Base-by-base conservation (phyloP, 164 flowering plant species). In the Tinospora cordifolia region DNA sequence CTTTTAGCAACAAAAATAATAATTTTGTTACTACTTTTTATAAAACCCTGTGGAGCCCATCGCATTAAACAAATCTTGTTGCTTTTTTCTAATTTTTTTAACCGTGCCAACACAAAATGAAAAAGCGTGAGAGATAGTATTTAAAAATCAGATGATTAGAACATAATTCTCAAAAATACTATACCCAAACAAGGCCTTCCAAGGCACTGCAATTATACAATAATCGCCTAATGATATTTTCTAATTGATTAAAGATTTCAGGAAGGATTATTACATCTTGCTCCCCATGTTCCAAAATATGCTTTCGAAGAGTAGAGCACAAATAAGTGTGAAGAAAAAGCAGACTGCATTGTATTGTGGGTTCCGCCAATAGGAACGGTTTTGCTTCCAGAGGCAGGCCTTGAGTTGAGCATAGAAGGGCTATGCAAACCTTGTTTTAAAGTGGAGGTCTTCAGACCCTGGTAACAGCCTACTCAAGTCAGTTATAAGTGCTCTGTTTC, bases 341-440 rank as follows among this genome's bases (percentile, higher is more conserved):
- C 80, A 70, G 14, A 80, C 59, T 2, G 73, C 73, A 62, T 75
- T 80, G 59, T 80, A 80, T 60, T 68, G 77, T 5, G 83, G 83
- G 41, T 73, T 72, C 36, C 83, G 51, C 83, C 83, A 77, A 57
- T 77, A 80, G 2, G 83, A 75, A 79, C 79, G 71, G 62, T 70
- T 25, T 71, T 80, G 83, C 72, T 80, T 80, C 83, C 83, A 80
- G 12, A 77, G 76, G 26, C 83, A 77, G 25, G 83, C 78, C 58
- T 69, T 77, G 26, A 70, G 36, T 47, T 77, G 80, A 67, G 65
- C 75, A 68, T 74, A 72, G 64, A 77, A 73, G 60, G 62, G 21
- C 44, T 77, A 79, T 1, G 83, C 73, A 65, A 69, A 77, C 59
- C 58, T 69, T 22, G 80, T 70, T 17, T 69, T 34, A 40, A 80